Evolutionary conservation across 805 yeast genomes (phyloP).

Genomic region (Ogataea methylovora): DNA sequence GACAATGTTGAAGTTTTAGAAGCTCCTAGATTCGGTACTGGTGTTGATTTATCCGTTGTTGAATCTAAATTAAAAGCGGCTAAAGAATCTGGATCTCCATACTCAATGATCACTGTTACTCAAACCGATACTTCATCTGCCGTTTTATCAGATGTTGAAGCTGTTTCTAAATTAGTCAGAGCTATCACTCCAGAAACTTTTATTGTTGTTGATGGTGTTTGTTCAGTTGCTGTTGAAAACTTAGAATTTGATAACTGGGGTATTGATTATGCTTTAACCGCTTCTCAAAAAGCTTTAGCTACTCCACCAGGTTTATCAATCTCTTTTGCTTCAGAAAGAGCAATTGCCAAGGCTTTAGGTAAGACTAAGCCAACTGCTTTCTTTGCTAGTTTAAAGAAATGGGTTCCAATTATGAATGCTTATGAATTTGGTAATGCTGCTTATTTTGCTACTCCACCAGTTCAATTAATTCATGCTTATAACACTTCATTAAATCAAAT

Average conservation of each 20-base stretch:
- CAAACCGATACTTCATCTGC: conserved; percentile 97
- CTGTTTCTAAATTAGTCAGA: conserved; percentile 54
- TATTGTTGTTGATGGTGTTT: conserved; percentile 87
- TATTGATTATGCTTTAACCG: conserved; percentile 80
- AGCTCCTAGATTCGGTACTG: conserved; percentile 62
- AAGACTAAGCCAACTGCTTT: conserved; percentile 43
- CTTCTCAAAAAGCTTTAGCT: conserved; percentile 93
- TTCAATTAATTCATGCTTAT: conserved; percentile 77
- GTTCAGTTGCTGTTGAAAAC: conserved; percentile 87
- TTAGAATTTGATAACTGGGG: conserved; percentile 86
- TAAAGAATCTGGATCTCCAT: conserved; percentile 25
- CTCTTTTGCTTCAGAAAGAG: conserved; percentile 68
- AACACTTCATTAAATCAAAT: conserved; percentile 71
- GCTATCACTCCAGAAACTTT: conserved; percentile 70
- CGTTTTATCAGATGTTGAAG: conserved; percentile 68
- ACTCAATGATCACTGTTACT: conserved; percentile 72
- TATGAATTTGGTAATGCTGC: conserved; percentile 75
- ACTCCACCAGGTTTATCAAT: conserved; percentile 89
- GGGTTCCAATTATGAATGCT: conserved; percentile 85
- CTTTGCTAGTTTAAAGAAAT: conserved; percentile 68
- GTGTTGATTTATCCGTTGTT: conserved; percentile 49
- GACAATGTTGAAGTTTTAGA: conserved; percentile 67
- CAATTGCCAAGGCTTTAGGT: conserved; percentile 49
- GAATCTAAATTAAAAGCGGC: conserved; percentile 45
- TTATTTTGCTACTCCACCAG: conserved; percentile 97